These are phyloP conservation scores for Microcos paniculata DNA, from an alignment of 345 rosid genomes.

Conservation along the genomic window DNA sequence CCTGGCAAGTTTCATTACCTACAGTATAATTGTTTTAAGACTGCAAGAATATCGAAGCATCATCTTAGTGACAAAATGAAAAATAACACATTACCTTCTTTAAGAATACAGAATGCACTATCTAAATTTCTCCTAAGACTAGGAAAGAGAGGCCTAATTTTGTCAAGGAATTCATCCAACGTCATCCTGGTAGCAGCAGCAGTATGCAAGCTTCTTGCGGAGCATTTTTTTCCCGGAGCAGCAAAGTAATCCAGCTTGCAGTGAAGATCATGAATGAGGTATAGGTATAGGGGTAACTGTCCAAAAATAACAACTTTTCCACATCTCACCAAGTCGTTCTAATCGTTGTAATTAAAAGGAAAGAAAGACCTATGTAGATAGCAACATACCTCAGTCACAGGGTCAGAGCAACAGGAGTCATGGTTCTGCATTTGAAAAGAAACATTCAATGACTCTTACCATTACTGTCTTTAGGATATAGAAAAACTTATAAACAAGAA, in stretches of 20 bases:
- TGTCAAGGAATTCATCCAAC: slow-evolving; percentile 40
- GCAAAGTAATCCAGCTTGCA: slow-evolving; percentile 62
- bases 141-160: slow-evolving; percentile 52
- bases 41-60: slow-evolving; percentile 16
- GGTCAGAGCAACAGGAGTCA: slow-evolving; percentile 57
- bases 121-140: slow-evolving; percentile 53
- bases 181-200: slow-evolving; percentile 41
- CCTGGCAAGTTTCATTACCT: slow-evolving; percentile 67
- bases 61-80: slow-evolving; percentile 16
- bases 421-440: slow-evolving; percentile 46
- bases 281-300: slow-evolving; percentile 66
- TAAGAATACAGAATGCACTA: slow-evolving; percentile 47
- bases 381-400: slow-evolving; percentile 62
- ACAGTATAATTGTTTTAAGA: slow-evolving; percentile 23
- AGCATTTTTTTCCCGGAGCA: slow-evolving; percentile 36
- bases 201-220: slow-evolving; percentile 40
- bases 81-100: slow-evolving; percentile 48
- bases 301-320: slow-evolving; percentile 22
- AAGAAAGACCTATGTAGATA: slow-evolving; percentile 7
- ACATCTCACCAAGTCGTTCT: neutral
- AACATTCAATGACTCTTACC: slow-evolving; percentile 9
- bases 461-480: neutral
- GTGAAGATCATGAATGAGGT: slow-evolving; percentile 69
- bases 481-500: neutral
- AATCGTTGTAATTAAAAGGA: neutral